Base-by-base conservation (phyloP, 306 rosid genomes). In the Citrullus mucosospermus region DNA sequence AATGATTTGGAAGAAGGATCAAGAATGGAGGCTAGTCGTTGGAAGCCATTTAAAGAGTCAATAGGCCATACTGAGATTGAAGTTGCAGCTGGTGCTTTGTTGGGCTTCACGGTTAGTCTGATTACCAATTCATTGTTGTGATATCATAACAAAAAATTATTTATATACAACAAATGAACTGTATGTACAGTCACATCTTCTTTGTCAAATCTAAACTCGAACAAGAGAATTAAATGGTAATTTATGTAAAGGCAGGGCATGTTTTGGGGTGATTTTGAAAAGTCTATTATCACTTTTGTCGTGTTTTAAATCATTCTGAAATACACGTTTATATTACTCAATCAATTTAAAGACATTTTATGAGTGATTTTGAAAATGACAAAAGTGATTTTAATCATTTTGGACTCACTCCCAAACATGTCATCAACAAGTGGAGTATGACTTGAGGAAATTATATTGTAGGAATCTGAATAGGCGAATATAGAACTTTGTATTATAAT, bases 41-140 rank as follows among this genome's bases (percentile, higher is more conserved):
- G 60, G 41, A 72, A 72, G 56, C 44, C 77, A 28, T 50, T 72
- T 30, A 72, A 50, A 28, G 77, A 72, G 53, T 72, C 77, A 15
- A 72, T 72, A 28, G 77, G 77, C 44, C 77, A 72, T 38, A 72
- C 77, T 25, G 77, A 72, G 43, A 34, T 72, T 50, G 77, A 72
- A 72, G 77, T 72, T 25, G 60, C 56, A 15, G 77, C 59, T 50
- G 77, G 77, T 28, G 77, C 77, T 72, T 50, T 72, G 77, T 72
- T 50, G 77, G 77, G 77, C 53, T 72, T 72, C 41, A 50, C 77
- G 56, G 77, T 72, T 46, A 50, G 77, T 50, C 34, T 72, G 41
- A 72, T 72, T 48, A 72, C 60, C 16, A 72, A 28, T 50, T 50
- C 77, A 14, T 72, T 72, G 8, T 6, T 72, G 60, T 72, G 60